Evolutionary conservation across 1,284 basidiomycete species (phyloP).

Genomic region (Moesziomyces globuligerus): DNA sequence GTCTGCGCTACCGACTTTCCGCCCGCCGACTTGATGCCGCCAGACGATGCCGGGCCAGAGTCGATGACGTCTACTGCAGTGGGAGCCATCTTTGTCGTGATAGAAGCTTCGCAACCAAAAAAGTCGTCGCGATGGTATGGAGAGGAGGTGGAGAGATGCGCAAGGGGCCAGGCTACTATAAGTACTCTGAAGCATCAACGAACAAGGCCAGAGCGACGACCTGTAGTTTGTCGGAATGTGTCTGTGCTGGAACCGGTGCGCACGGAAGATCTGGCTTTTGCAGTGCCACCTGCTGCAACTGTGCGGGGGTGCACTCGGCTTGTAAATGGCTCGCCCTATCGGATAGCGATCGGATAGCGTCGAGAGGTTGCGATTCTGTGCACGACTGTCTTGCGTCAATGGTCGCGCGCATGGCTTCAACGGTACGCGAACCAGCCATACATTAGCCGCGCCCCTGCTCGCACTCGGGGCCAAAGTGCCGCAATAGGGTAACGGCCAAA

Average conservation of each 20-base stretch:
- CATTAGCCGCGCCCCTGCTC: too few relatives aligned
- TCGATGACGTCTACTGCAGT: conserved; percentile 19
- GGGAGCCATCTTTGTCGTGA: conserved; percentile 9
- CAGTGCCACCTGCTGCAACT: neutral
- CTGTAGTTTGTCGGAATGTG: neutral
- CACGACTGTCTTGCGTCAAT: neutral
- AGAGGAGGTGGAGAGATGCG: neutral
- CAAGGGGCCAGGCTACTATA: neutral
- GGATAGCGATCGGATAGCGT: neutral
- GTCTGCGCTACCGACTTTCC: conserved; percentile 2
- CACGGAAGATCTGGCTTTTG: neutral
- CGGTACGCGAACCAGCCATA: neutral
- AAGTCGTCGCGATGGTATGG: neutral
- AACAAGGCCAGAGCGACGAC: neutral
- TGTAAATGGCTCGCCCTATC: neutral
- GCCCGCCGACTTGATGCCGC: neutral
- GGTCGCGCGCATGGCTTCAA: neutral
- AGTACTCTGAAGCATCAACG: neutral
- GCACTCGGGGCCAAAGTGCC: neutral
- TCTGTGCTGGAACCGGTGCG: neutral
- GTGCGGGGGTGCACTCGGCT: too few relatives aligned
- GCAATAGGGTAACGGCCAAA: too few relatives aligned
- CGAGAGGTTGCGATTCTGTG: neutral
- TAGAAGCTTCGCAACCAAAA: neutral
- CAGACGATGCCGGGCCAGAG: neutral